Evolutionary conservation across 2,329 filamentous ascomycete species (phyloP), one percentile per base, ranked within the genome.

Genomic region (Paracorniculantispora psalliotae): DNA sequence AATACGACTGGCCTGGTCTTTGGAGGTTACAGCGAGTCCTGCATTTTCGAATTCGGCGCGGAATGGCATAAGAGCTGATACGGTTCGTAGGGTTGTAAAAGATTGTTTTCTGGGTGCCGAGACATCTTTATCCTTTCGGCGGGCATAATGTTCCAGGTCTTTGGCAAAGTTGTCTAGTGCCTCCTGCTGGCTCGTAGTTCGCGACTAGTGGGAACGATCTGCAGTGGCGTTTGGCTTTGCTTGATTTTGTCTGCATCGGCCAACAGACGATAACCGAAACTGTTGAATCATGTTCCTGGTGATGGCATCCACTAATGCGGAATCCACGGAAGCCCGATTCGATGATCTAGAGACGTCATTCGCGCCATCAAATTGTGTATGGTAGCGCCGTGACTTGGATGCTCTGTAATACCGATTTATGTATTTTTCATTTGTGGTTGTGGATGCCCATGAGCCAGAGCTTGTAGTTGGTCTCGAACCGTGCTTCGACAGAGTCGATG

Each of bases 1-100:
- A 46, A 66, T 54, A 43, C 64, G 21, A 60, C 72, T 67, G 76
- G 77, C 63, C 77, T 82, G 61, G 62, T 72, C 62, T 48, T 69
- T 69, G 37, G 82, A 83, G 12, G 83, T 85, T 1, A 85, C 78
- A 2, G 82, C 81, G 52, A 86, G 72, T 1, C 82, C 81, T 57
- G 79, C 81, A 59, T 75, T 75, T 59, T 71, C 72, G 61, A 86
- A 84, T 61, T 85, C 76, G 4, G 76, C 71, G 49, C 75, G 77
- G 64, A 79, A 85, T 2, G 82, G 82, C 26, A 83, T 66, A 2
- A 85, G 69, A 30, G 79, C 80, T 26, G 77, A 74, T 19, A 85
- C 73, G 2, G 83, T 85, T 60, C 77, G 75, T 48, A 78, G 69
- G 44, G 76, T 83, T 51, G 68, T 64, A n/a, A 68, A 72, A 2